Percentiles rank a stretch among this genome's conserved stretches.
These are phyloP conservation scores for Aspergillus tanneri DNA, from an alignment of 2,329 filamentous ascomycete species.

Conservation along the genomic window DNA sequence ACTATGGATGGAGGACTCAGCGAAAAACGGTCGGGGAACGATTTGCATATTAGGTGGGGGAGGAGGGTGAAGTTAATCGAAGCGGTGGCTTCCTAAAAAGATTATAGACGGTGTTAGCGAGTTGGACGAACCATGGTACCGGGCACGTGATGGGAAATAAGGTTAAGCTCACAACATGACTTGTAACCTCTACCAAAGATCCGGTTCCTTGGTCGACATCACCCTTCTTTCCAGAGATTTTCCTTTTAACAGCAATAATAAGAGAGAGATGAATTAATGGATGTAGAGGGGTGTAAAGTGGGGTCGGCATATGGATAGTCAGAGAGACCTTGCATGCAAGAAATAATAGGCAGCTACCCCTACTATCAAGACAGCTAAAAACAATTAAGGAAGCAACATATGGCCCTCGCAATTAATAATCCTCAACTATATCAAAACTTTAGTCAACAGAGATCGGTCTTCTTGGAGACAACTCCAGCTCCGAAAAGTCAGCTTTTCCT, in stretches of 20 bases:
- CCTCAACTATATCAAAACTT: not conserved
- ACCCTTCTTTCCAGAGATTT: no score
- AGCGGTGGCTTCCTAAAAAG: not conserved
- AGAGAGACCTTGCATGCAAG: no score
- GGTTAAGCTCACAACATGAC: conserved; percentile 23
- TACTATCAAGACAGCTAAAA: no score
- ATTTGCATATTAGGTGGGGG: conserved; percentile 26
- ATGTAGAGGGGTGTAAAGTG: no score
- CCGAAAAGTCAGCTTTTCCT: no score
- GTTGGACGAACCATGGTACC: conserved; percentile 21
- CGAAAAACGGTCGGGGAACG: conserved; percentile 22
- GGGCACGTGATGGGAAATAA: conserved; percentile 23
- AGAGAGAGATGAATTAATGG: no score
- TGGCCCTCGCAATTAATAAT: not conserved
- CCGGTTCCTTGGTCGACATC: conserved; percentile 3
- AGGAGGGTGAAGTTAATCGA: not conserved
- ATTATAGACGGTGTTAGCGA: not conserved
- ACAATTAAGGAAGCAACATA: not conserved
- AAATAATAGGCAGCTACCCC: no score
- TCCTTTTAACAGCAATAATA: no score
- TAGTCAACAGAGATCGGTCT: not conserved
- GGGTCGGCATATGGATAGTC: no score
- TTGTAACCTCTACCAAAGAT: conserved; percentile 3
- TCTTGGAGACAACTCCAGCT: not conserved
- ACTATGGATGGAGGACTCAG: conserved; percentile 53